Evolutionary conservation across 805 yeast genomes (phyloP).

Genomic region (Kodamaea neixiangensis): DNA sequence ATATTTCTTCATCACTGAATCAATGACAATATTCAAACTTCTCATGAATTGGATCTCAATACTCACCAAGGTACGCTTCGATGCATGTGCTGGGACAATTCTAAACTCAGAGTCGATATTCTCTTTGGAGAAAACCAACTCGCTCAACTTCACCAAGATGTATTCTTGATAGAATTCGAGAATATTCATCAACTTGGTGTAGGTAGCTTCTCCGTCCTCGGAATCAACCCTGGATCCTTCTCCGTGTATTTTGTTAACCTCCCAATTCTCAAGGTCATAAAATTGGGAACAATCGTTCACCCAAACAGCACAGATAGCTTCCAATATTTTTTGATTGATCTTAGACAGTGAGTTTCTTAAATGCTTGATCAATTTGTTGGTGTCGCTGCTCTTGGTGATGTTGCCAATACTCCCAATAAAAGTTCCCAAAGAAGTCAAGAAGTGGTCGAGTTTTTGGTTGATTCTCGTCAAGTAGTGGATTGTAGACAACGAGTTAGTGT

Average conservation of each 20-base stretch:
- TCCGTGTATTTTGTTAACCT: slow-evolving; percentile 18
- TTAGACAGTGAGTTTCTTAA: slow-evolving; percentile 33
- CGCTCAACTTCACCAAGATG: slow-evolving; percentile 31
- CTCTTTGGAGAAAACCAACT: slow-evolving; percentile 25
- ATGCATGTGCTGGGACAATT: slow-evolving; percentile 39
- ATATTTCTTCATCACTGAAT: slow-evolving; percentile 43
- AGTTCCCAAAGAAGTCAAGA: slow-evolving; percentile 35
- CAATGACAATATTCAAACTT: slow-evolving; percentile 41
- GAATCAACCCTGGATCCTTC: slow-evolving; percentile 4
- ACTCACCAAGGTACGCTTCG: slow-evolving; percentile 40
- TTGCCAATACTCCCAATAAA: slow-evolving; percentile 36
- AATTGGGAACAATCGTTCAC: slow-evolving; percentile 47
- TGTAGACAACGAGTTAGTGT: slow-evolving; percentile 43
- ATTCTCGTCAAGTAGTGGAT: slow-evolving; percentile 36
- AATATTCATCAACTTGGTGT: slow-evolving; percentile 37
- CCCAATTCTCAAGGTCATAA: slow-evolving; percentile 46
- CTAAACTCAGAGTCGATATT: slow-evolving; percentile 23
- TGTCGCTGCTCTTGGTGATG: slow-evolving; percentile 30
- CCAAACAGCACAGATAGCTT: slow-evolving; percentile 46
- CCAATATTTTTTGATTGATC: slow-evolving; percentile 41
- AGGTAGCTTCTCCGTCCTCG: slow-evolving; percentile 22
- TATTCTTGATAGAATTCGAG: slow-evolving; percentile 39
- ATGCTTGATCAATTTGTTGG: slow-evolving; percentile 37
- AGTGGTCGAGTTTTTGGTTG: slow-evolving; percentile 26
- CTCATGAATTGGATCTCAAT: slow-evolving; percentile 48